Evolutionary conservation across 1,284 basidiomycete species (phyloP).

Genomic region (Boletus subluridellus): DNA sequence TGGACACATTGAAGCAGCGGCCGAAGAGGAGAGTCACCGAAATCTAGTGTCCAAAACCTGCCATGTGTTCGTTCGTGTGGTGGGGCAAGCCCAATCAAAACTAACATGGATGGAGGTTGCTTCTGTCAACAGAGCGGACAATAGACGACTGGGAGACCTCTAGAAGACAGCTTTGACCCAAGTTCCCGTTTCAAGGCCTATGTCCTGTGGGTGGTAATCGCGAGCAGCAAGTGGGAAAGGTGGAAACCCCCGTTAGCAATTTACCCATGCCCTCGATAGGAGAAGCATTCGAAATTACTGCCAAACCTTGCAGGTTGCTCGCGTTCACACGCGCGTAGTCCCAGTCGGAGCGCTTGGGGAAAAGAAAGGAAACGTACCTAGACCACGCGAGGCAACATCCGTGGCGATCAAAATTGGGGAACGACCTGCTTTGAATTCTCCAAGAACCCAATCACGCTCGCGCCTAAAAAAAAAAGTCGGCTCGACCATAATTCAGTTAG

Average conservation of each 20-base stretch:
- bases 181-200: slow-evolving; percentile 24
- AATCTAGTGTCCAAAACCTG: slow-evolving; percentile 24
- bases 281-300: slow-evolving; percentile 26
- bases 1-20: slow-evolving; percentile 21
- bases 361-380: slow-evolving; percentile 78
- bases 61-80: slow-evolving; percentile 22
- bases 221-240: slow-evolving; percentile 26
- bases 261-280: slow-evolving; percentile 22
- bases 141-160: slow-evolving; percentile 25
- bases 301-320: slow-evolving; percentile 32
- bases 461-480: slow-evolving; percentile 54
- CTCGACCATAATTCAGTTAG: slow-evolving; percentile 10
- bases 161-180: slow-evolving; percentile 18
- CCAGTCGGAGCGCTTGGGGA: slow-evolving; percentile 32
- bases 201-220: slow-evolving; percentile 30
- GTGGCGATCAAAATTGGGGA: slow-evolving; percentile 98
- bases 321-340: slow-evolving; percentile 28
- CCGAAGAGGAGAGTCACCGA: slow-evolving; percentile 25
- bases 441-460: slow-evolving; percentile 98
- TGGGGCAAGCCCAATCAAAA: slow-evolving; percentile 23
- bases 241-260: slow-evolving; percentile 22
- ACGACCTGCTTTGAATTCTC: slow-evolving; percentile 97
- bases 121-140: slow-evolving; percentile 22
- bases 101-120: slow-evolving; percentile 21
- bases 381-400: slow-evolving; percentile 97